phyloP scores from a whole-genome alignment of 2,329 filamentous ascomycete species.

The Sporothrix globosa region DNA sequence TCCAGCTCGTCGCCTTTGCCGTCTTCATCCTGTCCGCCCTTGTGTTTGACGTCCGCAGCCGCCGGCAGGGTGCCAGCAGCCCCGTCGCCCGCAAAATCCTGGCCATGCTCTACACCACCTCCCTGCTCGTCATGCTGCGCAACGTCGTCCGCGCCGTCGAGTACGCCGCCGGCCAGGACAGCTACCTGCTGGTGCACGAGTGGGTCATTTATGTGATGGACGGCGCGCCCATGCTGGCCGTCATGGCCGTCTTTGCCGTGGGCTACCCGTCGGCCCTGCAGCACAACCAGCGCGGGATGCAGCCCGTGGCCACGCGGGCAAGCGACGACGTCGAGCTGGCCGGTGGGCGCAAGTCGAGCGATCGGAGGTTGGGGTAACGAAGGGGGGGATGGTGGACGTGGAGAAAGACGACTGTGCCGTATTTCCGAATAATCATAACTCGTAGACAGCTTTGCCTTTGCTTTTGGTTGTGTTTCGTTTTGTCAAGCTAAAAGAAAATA shows the following conservation, averaged over 20 bases:
- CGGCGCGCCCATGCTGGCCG: conserved; percentile 13
- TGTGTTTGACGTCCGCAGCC: not conserved
- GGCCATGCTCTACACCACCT: conserved; percentile 2
- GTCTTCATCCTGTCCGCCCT: conserved; percentile 50
- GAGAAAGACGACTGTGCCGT: not conserved
- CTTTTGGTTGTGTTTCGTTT: not conserved
- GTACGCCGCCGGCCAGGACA: conserved; percentile 14
- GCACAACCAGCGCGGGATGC: not conserved
- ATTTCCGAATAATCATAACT: too few species aligned
- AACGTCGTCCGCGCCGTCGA: conserved; percentile 20
- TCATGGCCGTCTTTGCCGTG: conserved; percentile 14
- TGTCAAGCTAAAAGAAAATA: not conserved
- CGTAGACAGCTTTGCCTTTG: not conserved
- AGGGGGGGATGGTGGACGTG: too few species aligned
- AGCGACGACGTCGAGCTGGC: conserved; percentile 9
- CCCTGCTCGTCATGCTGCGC: conserved; percentile 4
- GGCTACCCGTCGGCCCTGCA: not conserved
- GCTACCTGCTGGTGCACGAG: conserved; percentile 15
- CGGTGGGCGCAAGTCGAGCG: not conserved
- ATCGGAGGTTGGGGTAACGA: too few species aligned
- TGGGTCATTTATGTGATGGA: conserved; percentile 22
- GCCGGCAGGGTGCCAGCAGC: not conserved
- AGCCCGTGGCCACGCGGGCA: not conserved
- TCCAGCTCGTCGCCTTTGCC: conserved; percentile 62
- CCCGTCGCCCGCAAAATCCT: not conserved